Conservation (phyloP, 192 early-diverging fungal genomes). For the Coemansia nantahalensis region DNA sequence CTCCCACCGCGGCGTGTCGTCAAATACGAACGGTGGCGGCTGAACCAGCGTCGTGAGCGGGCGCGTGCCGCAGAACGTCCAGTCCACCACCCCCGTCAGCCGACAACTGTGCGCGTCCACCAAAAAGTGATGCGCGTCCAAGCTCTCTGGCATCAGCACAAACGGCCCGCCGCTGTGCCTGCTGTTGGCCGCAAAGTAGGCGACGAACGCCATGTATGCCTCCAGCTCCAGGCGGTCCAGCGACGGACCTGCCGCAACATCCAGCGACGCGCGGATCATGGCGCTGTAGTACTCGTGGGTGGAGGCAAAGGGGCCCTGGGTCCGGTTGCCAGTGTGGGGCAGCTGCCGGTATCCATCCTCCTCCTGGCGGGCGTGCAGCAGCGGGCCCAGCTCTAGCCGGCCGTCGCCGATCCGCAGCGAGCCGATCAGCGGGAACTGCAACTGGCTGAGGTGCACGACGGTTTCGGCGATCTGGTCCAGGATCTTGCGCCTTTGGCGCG, state of each 20-base stretch:
- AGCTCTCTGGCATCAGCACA: constrained; percentile 38
- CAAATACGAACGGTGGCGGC: constrained; percentile 41
- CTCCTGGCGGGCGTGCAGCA: constrained; percentile 26
- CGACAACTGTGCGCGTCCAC: constrained; percentile 12
- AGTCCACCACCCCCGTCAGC: constrained; percentile 32
- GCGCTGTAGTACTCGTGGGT: constrained; percentile 17
- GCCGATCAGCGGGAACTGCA: constrained; percentile 29
- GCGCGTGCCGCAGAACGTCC: constrained; percentile 26
- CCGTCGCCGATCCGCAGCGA: constrained; percentile 18
- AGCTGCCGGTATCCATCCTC: constrained; percentile 23
- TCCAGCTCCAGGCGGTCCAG: constrained; percentile 25
- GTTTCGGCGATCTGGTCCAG: constrained; percentile 35
- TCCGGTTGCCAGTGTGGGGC: not conserved
- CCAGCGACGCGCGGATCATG: constrained; percentile 25
- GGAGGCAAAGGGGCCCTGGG: constrained; percentile 21
- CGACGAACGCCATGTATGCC: constrained; percentile 3
- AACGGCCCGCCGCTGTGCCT: constrained; percentile 13
- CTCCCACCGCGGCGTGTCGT: constrained; percentile 49
- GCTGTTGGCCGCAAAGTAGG: constrained; percentile 6
- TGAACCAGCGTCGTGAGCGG: constrained; percentile 31
- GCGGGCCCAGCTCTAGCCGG: constrained; percentile 17
- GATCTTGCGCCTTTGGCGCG: constrained; percentile 20
- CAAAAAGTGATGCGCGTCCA: constrained; percentile 31
- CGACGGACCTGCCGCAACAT: constrained; percentile 17
- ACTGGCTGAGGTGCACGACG: constrained; percentile 26